Evolutionary conservation across 2,329 filamentous ascomycete species (phyloP).

Genomic region (Ceratocystis papillata): DNA sequence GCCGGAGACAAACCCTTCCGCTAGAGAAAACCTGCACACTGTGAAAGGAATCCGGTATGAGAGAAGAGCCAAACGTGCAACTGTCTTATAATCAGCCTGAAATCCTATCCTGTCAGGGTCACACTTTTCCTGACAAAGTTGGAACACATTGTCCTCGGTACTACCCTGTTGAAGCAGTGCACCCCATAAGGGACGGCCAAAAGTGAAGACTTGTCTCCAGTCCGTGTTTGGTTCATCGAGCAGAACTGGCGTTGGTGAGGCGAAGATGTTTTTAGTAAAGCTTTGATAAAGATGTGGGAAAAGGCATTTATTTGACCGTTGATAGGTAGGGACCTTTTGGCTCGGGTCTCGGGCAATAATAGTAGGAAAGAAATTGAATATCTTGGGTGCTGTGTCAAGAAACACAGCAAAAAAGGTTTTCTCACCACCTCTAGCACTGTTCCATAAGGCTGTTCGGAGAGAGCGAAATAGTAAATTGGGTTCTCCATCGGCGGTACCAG

Average conservation of each 20-base stretch:
- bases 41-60: neutral
- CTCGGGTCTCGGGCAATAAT: neutral
- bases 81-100: no score
- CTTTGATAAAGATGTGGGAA: neutral
- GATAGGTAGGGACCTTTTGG: neutral
- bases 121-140: neutral
- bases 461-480: neutral
- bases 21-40: neutral
- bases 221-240: neutral
- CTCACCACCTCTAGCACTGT: neutral
- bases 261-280: neutral
- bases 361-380: neutral
- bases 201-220: neutral
- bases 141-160: neutral
- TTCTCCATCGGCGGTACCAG: neutral
- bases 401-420: neutral
- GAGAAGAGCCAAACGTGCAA: neutral
- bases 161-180: neutral
- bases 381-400: neutral
- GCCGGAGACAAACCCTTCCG: neutral
- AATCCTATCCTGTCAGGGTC: neutral
- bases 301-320: neutral
- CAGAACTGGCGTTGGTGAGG: neutral
- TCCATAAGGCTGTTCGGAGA: neutral
- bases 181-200: neutral